phyloP scores from a whole-genome alignment of 1,284 basidiomycete genomes.

The Pholiota adiposa region DNA sequence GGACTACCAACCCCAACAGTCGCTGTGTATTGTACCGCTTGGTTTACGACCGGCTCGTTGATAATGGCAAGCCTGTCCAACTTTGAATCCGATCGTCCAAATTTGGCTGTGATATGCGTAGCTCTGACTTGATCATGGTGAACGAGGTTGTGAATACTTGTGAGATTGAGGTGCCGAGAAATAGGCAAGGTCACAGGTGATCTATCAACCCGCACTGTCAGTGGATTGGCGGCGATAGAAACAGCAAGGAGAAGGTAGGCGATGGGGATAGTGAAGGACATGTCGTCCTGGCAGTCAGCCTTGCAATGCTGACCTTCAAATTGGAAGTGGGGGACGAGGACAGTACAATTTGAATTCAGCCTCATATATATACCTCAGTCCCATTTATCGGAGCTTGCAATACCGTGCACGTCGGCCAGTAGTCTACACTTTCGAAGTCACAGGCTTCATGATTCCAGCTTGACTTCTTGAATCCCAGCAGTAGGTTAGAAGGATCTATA shows the following conservation, averaged over 20 bases:
- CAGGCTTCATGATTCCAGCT: not conserved
- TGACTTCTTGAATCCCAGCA: too few species aligned
- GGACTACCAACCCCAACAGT: constrained; percentile 53
- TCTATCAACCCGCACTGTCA: constrained; percentile 41
- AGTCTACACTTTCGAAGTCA: not conserved
- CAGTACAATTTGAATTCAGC: not conserved
- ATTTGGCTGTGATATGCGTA: constrained; percentile 41
- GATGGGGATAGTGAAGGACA: constrained; percentile 36
- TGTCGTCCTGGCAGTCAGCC: constrained; percentile 11
- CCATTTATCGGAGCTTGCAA: too few species aligned
- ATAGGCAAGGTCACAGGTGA: constrained; percentile 49
- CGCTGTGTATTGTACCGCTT: constrained; percentile 53
- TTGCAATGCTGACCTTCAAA: not conserved
- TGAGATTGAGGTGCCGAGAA: constrained; percentile 52
- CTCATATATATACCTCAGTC: too few species aligned
- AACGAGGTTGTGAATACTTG: constrained; percentile 49
- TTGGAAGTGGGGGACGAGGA: not conserved
- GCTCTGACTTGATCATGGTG: constrained; percentile 59
- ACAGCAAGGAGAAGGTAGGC: constrained; percentile 47
- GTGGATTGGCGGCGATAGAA: constrained; percentile 50
- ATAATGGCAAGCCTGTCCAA: constrained; percentile 37
- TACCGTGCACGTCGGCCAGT: not conserved
- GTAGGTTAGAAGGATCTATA: not conserved
- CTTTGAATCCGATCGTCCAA: constrained; percentile 19
- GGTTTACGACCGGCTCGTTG: constrained; percentile 52